Evolutionary conservation across 2,329 filamentous ascomycete species (phyloP).

Genomic region (Claviceps citrina): DNA sequence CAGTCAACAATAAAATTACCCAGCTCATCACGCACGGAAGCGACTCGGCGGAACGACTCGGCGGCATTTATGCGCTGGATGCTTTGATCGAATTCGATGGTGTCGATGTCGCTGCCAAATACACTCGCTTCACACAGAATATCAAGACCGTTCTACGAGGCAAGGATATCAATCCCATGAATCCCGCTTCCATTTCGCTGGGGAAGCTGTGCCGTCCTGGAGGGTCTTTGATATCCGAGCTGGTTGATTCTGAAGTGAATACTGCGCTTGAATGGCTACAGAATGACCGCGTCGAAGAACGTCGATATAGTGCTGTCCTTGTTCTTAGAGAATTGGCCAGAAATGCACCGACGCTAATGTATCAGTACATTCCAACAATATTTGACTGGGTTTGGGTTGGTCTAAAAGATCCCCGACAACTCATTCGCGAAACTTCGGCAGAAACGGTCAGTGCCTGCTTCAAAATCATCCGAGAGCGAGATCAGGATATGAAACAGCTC

Average conservation of each 20-base stretch:
- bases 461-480: conserved; percentile 85
- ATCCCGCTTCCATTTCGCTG: conserved; percentile 73
- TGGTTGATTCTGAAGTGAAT: conserved; percentile 94
- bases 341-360: conserved; percentile 89
- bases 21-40: conserved; percentile 66
- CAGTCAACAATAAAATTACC: conserved; percentile 42
- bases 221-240: conserved; percentile 81
- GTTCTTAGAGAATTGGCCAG: conserved; percentile 80
- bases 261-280: conserved; percentile 94
- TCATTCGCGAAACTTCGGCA: conserved; percentile 82
- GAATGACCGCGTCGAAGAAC: conserved; percentile 82
- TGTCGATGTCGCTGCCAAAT: conserved; percentile 83
- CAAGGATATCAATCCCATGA: conserved; percentile 81
- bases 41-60: conserved; percentile 77
- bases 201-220: conserved; percentile 85
- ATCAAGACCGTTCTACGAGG: conserved; percentile 77
- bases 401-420: conserved; percentile 71
- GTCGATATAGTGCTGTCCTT: conserved; percentile 83
- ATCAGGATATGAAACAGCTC: conserved; percentile 68
- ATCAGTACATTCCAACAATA: conserved; percentile 85
- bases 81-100: conserved; percentile 92
- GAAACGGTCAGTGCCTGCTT: conserved; percentile 92
- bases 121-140: conserved; percentile 83
- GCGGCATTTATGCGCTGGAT: conserved; percentile 83
- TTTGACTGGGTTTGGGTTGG: conserved; percentile 96